Conservation (phyloP, 2,329 filamentous ascomycete genomes). For the Phoma sp. region DNA sequence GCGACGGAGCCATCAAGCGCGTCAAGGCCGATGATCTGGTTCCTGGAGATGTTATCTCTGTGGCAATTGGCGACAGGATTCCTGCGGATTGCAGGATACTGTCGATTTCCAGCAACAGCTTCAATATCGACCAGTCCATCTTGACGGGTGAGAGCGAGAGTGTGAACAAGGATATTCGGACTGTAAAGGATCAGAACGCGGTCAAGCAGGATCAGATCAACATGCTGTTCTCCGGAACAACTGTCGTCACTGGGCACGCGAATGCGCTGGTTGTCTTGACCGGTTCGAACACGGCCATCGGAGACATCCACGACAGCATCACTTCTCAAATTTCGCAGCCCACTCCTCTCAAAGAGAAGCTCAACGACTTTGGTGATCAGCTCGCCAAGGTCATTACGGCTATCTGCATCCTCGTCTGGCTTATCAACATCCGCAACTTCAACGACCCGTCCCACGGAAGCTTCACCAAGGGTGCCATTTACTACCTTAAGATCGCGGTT, state of each 20-base stretch:
- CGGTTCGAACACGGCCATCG: slow-evolving; percentile 89
- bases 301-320: slow-evolving; percentile 98
- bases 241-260: slow-evolving; percentile 92
- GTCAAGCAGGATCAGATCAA: slow-evolving; percentile 98
- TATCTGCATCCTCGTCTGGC: slow-evolving; percentile 95
- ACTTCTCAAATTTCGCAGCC: slow-evolving; percentile 97
- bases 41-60: slow-evolving; percentile 87
- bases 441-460: slow-evolving; percentile 90
- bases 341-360: slow-evolving; percentile 96
- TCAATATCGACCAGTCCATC: slow-evolving; percentile 95
- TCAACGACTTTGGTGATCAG: slow-evolving; percentile 96
- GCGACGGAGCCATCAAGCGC: slow-evolving; percentile 79
- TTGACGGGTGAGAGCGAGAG: slow-evolving; percentile 98
- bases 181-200: slow-evolving; percentile 77
- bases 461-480: slow-evolving; percentile 97
- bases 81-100: slow-evolving; percentile 93
- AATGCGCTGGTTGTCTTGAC: slow-evolving; percentile 90
- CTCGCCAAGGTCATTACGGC: slow-evolving; percentile 98
- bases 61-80: slow-evolving; percentile 89
- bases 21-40: slow-evolving; percentile 97
- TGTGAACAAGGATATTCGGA: slow-evolving; percentile 79
- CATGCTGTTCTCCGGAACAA: slow-evolving; percentile 98
- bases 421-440: slow-evolving; percentile 98
- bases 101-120: slow-evolving; percentile 94
- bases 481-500: slow-evolving; percentile 99